A percentile compares a stretch with the other conserved stretches of the same genome.
These are phyloP conservation scores for Penicillium sp. DNA, from an alignment of 2,329 filamentous ascomycete species.

Conservation along the genomic window DNA sequence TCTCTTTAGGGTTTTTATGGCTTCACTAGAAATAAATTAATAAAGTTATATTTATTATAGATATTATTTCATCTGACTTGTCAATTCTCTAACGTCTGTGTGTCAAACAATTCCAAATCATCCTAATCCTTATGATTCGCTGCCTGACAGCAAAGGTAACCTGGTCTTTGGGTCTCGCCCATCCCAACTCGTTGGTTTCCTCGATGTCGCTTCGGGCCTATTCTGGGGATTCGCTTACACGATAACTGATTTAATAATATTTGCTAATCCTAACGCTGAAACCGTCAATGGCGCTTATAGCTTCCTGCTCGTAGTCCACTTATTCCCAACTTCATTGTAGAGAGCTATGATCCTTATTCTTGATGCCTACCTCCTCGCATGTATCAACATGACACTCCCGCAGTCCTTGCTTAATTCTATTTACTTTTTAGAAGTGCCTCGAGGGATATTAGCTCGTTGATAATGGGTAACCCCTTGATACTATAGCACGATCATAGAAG, in stretches of 20 bases:
- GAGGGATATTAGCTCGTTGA: slow-evolving; percentile 20
- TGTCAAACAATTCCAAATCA: slow-evolving; percentile 26
- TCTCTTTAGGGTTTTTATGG: slow-evolving; percentile 12
- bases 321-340: background rate
- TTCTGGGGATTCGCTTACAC: background rate
- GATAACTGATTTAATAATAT: background rate
- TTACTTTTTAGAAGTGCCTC: slow-evolving; percentile 16
- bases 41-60: background rate
- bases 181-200: slow-evolving; percentile 23
- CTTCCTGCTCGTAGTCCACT: background rate
- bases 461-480: slow-evolving; percentile 16
- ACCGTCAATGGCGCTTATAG: background rate
- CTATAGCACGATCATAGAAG: slow-evolving; percentile 10
- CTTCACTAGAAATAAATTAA: slow-evolving; percentile 6
- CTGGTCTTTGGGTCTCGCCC: slow-evolving; percentile 26
- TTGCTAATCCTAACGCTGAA: background rate
- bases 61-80: slow-evolving; percentile 16
- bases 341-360: background rate
- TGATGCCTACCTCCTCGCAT: slow-evolving; percentile 26
- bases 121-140: slow-evolving; percentile 15
- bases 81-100: slow-evolving; percentile 22
- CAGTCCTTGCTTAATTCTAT: slow-evolving; percentile 38
- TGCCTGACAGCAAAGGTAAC: slow-evolving; percentile 27
- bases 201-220: slow-evolving; percentile 8
- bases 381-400: slow-evolving; percentile 17